These are phyloP conservation scores for Streptanthus diversifolius DNA, from an alignment of 345 rosid species.

Conservation along the genomic window DNA sequence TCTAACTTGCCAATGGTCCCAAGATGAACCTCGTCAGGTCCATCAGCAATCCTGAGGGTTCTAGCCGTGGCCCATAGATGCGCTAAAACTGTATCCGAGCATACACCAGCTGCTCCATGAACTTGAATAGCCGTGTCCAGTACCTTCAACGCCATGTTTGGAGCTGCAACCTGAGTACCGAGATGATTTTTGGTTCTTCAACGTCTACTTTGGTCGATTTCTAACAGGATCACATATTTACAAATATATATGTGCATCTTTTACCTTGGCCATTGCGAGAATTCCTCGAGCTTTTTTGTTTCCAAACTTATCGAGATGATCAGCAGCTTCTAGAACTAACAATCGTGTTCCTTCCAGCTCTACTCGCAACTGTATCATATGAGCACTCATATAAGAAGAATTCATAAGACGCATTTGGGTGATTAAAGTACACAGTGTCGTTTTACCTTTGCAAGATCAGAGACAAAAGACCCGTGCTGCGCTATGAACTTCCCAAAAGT, in stretches of 20 bases:
- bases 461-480: conserved; percentile 82
- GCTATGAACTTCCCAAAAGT: conserved; percentile 84
- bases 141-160: conserved; percentile 85
- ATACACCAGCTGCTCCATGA: conserved; percentile 81
- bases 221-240: not conserved
- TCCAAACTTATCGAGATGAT: conserved; percentile 85
- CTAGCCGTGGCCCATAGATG: conserved; percentile 92
- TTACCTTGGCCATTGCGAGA: conserved; percentile 94
- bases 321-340: conserved; percentile 87
- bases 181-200: not conserved
- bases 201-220: not conserved
- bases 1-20: conserved; percentile 86
- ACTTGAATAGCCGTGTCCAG: conserved; percentile 89
- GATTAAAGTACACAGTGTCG: not conserved
- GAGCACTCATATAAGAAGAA: not conserved
- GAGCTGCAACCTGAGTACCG: conserved; percentile 78
- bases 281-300: conserved; percentile 80
- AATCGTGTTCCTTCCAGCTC: conserved; percentile 80
- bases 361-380: conserved; percentile 63
- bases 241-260: not conserved
- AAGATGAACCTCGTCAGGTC: conserved; percentile 95
- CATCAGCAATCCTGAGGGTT: conserved; percentile 79
- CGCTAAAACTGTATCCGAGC: conserved; percentile 72
- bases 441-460: conserved; percentile 80
- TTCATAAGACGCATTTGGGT: not conserved